A percentile compares a stretch with the other conserved stretches of the same genome.
Conservation (phyloP, 441 rosid genomes). For the Daphne laureola region DNA sequence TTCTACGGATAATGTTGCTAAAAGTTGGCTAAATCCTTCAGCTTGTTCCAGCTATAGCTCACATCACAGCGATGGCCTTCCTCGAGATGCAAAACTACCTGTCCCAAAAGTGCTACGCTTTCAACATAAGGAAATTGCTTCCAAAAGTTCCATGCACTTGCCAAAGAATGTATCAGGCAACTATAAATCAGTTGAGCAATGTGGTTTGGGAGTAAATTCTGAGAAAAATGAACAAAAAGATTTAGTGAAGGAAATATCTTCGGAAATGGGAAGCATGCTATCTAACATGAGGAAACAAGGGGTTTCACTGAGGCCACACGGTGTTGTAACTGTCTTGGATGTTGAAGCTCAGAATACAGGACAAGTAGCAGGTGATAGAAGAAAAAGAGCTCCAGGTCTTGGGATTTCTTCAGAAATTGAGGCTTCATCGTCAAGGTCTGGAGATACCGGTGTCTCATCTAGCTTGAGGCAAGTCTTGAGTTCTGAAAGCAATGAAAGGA, state of each 20-base stretch:
- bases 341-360: conserved; percentile 18
- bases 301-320: conserved; percentile 19
- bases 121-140: conserved; percentile 30
- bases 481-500: conserved; percentile 10
- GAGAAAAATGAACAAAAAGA: conserved; percentile 29
- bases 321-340: conserved; percentile 14
- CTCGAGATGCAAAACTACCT: conserved; percentile 18
- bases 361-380: conserved; percentile 13
- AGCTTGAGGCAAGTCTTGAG: conserved; percentile 20
- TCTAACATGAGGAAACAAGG: conserved; percentile 20
- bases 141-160: conserved; percentile 33
- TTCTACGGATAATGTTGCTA: conserved; percentile 23
- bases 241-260: conserved; percentile 18
- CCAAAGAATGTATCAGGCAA: conserved; percentile 25
- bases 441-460: conserved; percentile 13
- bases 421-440: conserved; percentile 23
- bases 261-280: conserved; percentile 21
- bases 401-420: conserved; percentile 13
- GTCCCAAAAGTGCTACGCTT: conserved; percentile 19
- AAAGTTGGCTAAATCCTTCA: conserved; percentile 15
- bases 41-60: conserved; percentile 19
- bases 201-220: conserved; percentile 9
- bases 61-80: conserved; percentile 16
- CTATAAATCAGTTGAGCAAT: conserved; percentile 22
- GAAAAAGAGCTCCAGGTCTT: conserved; percentile 17